A percentile compares a stretch with the other conserved stretches of the same genome.
These are phyloP conservation scores for Patellifolia procumbens DNA, from an alignment of 179 eudicot genomes.

Conservation along the genomic window DNA sequence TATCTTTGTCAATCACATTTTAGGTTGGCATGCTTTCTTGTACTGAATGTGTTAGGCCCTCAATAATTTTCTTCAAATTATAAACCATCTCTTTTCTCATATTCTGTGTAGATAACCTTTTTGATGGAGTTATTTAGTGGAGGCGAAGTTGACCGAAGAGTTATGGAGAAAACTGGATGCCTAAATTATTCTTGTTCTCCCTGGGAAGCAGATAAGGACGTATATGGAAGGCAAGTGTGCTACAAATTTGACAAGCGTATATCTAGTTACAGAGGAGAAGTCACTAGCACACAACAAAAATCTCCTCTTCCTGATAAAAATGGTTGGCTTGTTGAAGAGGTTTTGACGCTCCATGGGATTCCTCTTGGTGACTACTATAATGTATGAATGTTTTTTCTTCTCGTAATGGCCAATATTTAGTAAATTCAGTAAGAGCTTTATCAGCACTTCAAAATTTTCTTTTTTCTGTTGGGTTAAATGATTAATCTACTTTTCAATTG, in stretches of 20 bases:
- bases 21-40: not conserved
- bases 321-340: slow-evolving; percentile 92
- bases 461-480: not conserved
- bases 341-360: slow-evolving; percentile 87
- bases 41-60: not conserved
- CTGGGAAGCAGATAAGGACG: slow-evolving; percentile 83
- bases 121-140: slow-evolving; percentile 84
- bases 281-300: slow-evolving; percentile 80
- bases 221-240: slow-evolving; percentile 69
- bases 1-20: not conserved
- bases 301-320: slow-evolving; percentile 64
- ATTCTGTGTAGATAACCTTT: slow-evolving; percentile 54
- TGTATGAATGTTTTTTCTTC: slow-evolving; percentile 40
- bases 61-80: not conserved
- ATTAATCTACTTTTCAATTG: not conserved
- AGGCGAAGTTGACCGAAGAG: slow-evolving; percentile 64
- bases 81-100: too few species aligned
- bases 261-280: slow-evolving; percentile 89
- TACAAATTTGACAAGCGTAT: slow-evolving; percentile 72
- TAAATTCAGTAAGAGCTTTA: not conserved
- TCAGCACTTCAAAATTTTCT: not conserved
- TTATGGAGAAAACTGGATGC: slow-evolving; percentile 86
- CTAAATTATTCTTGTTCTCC: slow-evolving; percentile 72
- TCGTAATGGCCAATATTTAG: not conserved
- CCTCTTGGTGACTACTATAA: slow-evolving; percentile 83